These are phyloP conservation scores for Sclerotinia minor DNA, from an alignment of 2,329 filamentous ascomycete species.

Conservation along the genomic window DNA sequence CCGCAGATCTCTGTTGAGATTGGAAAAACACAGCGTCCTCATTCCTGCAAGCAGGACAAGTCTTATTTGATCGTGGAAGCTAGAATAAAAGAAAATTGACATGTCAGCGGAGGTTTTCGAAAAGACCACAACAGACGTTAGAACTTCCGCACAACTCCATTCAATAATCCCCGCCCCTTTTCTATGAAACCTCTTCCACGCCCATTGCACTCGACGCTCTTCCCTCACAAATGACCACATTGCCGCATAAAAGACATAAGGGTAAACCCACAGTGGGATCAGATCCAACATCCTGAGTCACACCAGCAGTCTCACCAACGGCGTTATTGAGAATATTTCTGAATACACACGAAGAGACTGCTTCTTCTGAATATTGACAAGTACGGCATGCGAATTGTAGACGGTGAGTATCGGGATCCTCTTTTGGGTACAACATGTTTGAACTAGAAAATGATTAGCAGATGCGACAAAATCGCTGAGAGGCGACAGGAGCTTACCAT, in stretches of 20 bases:
- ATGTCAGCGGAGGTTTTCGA: slow-evolving; percentile 43
- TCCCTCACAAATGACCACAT: slow-evolving; percentile 46
- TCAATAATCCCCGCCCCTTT: slow-evolving; percentile 8
- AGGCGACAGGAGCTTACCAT: slow-evolving; percentile 57
- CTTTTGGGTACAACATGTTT: slow-evolving; percentile 97
- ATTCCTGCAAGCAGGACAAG: slow-evolving; percentile 81
- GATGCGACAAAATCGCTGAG: slow-evolving; percentile 26
- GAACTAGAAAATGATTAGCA: slow-evolving; percentile 56
- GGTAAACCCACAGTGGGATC: slow-evolving; percentile 93
- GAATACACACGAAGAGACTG: slow-evolving; percentile 88
- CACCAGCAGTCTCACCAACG: slow-evolving; percentile 91
- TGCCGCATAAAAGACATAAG: slow-evolving; percentile 51
- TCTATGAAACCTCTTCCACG: slow-evolving; percentile 8
- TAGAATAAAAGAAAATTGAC: slow-evolving; percentile 52
- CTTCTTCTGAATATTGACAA: slow-evolving; percentile 86
- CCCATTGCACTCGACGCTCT: not conserved
- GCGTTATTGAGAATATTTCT: slow-evolving; percentile 91
- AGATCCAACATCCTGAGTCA: slow-evolving; percentile 93
- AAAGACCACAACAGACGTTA: slow-evolving; percentile 24
- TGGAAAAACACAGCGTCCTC: slow-evolving; percentile 97
- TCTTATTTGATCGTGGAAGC: slow-evolving; percentile 86
- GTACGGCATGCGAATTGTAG: slow-evolving; percentile 96
- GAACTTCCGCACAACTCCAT: not conserved
- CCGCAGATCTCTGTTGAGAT: slow-evolving; percentile 92
- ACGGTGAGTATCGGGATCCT: slow-evolving; percentile 79